Evolutionary conservation across 1,284 basidiomycete genomes (phyloP).

Genomic region (Moesziomyces sp.): DNA sequence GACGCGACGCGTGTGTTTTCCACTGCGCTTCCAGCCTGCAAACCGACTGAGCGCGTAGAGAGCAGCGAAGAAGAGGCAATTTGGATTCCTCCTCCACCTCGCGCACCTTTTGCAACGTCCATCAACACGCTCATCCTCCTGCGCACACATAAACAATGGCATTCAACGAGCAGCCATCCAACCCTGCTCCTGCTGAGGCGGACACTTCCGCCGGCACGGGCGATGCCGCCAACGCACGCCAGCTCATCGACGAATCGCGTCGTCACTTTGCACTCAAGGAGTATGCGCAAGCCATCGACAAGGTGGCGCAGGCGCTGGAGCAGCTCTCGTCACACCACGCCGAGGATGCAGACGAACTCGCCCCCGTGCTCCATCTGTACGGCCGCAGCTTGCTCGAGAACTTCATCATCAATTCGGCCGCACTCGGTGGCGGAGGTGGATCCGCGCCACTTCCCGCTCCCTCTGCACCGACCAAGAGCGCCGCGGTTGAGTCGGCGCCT

Average conservation of each 20-base stretch:
- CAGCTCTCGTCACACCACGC: conserved; percentile 41
- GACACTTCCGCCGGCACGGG: not conserved
- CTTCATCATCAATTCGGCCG: conserved; percentile 60
- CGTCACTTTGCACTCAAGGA: conserved; percentile 61
- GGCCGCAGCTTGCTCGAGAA: conserved; percentile 62
- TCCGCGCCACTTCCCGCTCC: conserved; percentile 35
- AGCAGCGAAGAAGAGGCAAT: not conserved
- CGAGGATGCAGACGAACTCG: conserved; percentile 58
- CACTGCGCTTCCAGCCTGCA: conserved; percentile 1
- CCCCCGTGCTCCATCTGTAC: conserved; percentile 63
- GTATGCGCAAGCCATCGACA: conserved; percentile 50
- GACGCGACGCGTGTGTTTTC: conserved; percentile 29
- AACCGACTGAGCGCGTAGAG: conserved; percentile 12
- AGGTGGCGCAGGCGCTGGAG: conserved; percentile 56
- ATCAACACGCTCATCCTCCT: conserved; percentile 5
- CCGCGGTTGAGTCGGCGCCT: not conserved
- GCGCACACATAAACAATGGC: conserved; percentile 16
- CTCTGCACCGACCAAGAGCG: conserved; percentile 4
- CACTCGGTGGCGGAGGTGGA: conserved; percentile 57
- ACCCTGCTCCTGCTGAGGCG: conserved; percentile 8
- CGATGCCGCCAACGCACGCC: conserved; percentile 16
- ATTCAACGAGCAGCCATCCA: conserved; percentile 41
- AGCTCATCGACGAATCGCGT: conserved; percentile 58
- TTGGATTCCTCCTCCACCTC: conserved; percentile 16
- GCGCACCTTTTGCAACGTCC: conserved; percentile 1